Evolutionary conservation across 257 asterid genomes (phyloP).

Genomic region (Solanum pimpinellifolium): DNA sequence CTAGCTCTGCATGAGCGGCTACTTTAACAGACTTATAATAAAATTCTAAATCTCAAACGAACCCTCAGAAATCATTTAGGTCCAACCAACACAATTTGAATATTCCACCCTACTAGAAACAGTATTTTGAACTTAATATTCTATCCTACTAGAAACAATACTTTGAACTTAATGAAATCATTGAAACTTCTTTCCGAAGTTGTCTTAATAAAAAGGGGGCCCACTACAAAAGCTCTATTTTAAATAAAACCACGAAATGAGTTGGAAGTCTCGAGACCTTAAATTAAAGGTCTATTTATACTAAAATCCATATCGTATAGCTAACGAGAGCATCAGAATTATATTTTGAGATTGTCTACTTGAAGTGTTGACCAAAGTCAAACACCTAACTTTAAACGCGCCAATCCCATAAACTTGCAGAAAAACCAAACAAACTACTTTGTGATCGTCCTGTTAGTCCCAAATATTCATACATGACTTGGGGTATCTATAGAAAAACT

Average conservation of each 20-base stretch:
- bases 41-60: neutral
- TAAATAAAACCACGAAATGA: neutral
- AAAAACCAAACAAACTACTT: neutral
- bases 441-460: neutral
- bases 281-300: no score
- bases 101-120: neutral
- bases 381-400: neutral
- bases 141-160: neutral
- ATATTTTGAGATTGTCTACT: neutral
- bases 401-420: neutral
- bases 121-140: neutral
- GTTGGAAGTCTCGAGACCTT: neutral
- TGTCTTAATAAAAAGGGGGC: neutral
- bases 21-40: neutral
- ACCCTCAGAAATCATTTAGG: no score
- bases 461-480: neutral
- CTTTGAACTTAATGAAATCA: no score
- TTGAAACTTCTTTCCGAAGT: neutral
- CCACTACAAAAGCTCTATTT: neutral
- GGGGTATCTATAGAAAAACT: neutral
- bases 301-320: no score
- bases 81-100: neutral
- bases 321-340: neutral
- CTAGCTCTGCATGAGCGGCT: neutral
- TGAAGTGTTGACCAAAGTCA: neutral